phyloP scores from a whole-genome alignment of 2,329 filamentous ascomycete species.

The Triangularia setosa region DNA sequence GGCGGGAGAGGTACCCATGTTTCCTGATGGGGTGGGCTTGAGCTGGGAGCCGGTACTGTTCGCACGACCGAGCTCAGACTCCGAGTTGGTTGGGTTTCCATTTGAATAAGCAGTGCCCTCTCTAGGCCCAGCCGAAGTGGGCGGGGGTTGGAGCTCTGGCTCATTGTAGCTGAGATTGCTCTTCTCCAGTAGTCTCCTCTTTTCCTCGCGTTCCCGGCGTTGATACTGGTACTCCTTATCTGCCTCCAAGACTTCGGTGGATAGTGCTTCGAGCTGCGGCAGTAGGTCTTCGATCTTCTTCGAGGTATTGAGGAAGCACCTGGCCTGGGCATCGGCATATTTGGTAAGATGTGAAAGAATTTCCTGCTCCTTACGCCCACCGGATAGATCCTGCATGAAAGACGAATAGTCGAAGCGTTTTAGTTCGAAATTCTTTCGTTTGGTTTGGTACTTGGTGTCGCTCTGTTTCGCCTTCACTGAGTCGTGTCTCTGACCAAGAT shows the following conservation, averaged over 20 bases:
- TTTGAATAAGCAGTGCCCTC: constrained; percentile 23
- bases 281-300: constrained; percentile 84
- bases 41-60: constrained; percentile 72
- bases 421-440: constrained; percentile 90
- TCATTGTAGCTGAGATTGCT: constrained; percentile 71
- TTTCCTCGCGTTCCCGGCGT: constrained; percentile 91
- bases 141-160: constrained; percentile 49
- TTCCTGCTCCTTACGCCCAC: constrained; percentile 97
- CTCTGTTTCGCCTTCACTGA: constrained; percentile 98
- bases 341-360: constrained; percentile 90
- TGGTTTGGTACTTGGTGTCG: constrained; percentile 92
- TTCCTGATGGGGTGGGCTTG: constrained; percentile 40
- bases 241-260: constrained; percentile 82
- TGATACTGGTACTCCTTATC: constrained; percentile 98
- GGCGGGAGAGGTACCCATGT: constrained; percentile 33
- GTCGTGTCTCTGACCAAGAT: constrained; percentile 93
- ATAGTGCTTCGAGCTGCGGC: constrained; percentile 85
- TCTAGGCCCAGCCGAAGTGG: constrained; percentile 32
- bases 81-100: constrained; percentile 45
- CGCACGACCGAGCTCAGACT: constrained; percentile 66
- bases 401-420: constrained; percentile 98
- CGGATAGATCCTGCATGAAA: constrained; percentile 98
- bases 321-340: constrained; percentile 82
- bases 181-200: constrained; percentile 84
- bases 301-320: constrained; percentile 73